Percentiles rank a stretch among this genome's conserved stretches.
These are phyloP conservation scores for Fusarium stilboides DNA, from an alignment of 2,329 filamentous ascomycete species.

Conservation along the genomic window DNA sequence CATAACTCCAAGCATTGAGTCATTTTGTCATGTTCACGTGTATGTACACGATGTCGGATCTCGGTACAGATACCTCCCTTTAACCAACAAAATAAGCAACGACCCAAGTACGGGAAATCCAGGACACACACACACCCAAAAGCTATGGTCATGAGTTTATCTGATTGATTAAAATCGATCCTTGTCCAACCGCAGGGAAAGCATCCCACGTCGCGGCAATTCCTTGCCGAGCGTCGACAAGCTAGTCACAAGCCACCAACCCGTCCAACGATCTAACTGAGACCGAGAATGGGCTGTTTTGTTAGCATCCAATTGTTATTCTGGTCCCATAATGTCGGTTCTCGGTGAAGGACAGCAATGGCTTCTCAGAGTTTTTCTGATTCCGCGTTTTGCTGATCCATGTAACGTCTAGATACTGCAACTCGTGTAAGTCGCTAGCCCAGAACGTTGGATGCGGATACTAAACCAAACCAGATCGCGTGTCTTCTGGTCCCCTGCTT, in stretches of 20 bases:
- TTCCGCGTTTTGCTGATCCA: slow-evolving; percentile 20
- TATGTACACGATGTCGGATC: background rate
- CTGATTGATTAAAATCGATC: slow-evolving; percentile 27
- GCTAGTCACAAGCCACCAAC: slow-evolving; percentile 42
- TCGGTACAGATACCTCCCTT: background rate
- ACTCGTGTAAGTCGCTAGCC: slow-evolving; percentile 15
- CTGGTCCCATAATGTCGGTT: slow-evolving; percentile 6
- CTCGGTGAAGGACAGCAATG: slow-evolving; percentile 1
- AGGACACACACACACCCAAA: slow-evolving; percentile 8
- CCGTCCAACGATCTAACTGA: slow-evolving; percentile 23
- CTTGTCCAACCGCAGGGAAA: slow-evolving; percentile 7
- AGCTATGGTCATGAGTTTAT: slow-evolving; percentile 12
- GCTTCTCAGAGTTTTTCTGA: background rate
- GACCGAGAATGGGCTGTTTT: slow-evolving; percentile 33
- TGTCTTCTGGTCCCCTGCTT: slow-evolving; percentile 15
- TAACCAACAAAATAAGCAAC: slow-evolving; percentile 11
- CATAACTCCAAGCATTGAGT: background rate
- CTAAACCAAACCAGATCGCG: slow-evolving; percentile 22
- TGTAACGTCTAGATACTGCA: slow-evolving; percentile 28
- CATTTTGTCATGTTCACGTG: background rate
- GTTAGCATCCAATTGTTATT: background rate
- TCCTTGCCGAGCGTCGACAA: slow-evolving; percentile 44
- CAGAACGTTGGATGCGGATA: slow-evolving; percentile 22
- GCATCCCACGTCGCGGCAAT: slow-evolving; percentile 46
- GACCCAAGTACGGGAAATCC: slow-evolving; percentile 28